These are phyloP conservation scores for Byssothecium circinans DNA, from an alignment of 2,329 filamentous ascomycete genomes.

Conservation along the genomic window DNA sequence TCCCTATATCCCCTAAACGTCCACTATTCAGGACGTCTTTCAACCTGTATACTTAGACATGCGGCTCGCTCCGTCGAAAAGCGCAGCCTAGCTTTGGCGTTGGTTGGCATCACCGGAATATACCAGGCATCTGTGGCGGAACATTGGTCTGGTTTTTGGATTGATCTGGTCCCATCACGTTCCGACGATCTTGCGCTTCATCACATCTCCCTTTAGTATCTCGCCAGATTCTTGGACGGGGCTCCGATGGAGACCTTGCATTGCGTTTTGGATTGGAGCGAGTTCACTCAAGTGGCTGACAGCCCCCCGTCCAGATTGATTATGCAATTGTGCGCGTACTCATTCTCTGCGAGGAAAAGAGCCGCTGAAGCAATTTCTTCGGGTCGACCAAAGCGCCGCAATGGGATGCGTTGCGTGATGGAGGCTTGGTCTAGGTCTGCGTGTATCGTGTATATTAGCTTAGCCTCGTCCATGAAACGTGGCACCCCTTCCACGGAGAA, in stretches of 20 bases:
- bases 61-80: background rate
- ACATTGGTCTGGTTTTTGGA: conserved; percentile 19
- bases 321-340: conserved; percentile 84
- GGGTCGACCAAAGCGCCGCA: conserved; percentile 65
- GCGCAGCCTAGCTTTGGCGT: background rate
- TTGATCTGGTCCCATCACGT: conserved; percentile 17
- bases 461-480: too few relatives aligned
- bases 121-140: background rate
- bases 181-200: too few relatives aligned
- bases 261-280: too few relatives aligned
- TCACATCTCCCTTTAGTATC: too few relatives aligned
- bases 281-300: conserved; percentile 58
- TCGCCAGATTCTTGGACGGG: too few relatives aligned
- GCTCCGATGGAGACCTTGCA: too few relatives aligned
- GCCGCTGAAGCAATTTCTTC: conserved; percentile 82
- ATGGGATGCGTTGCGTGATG: conserved; percentile 60
- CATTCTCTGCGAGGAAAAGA: conserved; percentile 73
- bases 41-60: background rate
- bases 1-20: too few relatives aligned
- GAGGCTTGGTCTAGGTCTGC: conserved; percentile 41
- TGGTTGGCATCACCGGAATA: background rate
- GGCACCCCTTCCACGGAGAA: too few relatives aligned
- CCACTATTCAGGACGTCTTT: background rate
- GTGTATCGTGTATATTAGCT: background rate
- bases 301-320: conserved; percentile 84